Evolutionary conservation across 1,284 basidiomycete genomes (phyloP).

Genomic region (Papiliotrema laurentii): DNA sequence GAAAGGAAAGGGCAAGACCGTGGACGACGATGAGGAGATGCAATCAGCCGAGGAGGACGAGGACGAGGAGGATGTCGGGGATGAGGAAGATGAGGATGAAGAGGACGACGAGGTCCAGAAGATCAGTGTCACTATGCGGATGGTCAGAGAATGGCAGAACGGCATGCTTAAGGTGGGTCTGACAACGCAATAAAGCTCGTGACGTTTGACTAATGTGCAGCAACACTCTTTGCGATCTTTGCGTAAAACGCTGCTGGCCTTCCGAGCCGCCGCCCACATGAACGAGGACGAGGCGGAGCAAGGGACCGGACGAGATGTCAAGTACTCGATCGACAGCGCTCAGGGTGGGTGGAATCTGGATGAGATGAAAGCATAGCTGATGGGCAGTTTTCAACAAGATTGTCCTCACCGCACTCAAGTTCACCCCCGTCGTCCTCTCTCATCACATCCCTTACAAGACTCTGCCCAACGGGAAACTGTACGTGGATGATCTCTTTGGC

Average conservation of each 20-base stretch:
- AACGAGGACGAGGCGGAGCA: conserved; percentile 72
- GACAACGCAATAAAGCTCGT: neutral
- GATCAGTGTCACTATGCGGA: conserved; percentile 63
- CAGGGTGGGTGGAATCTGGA: conserved; percentile 55
- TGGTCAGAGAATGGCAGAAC: conserved; percentile 81
- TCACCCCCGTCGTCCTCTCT: conserved; percentile 81
- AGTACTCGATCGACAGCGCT: conserved; percentile 76
- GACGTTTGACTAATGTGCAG: conserved; percentile 46
- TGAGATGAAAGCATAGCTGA: too few relatives aligned
- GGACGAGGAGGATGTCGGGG: conserved; percentile 41
- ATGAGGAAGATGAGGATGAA: conserved; percentile 50
- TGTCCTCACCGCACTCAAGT: conserved; percentile 78
- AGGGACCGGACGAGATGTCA: conserved; percentile 50
- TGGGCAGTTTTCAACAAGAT: conserved; percentile 83
- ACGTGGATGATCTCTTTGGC: conserved; percentile 32
- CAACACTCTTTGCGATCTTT: conserved; percentile 81
- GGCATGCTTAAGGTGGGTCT: conserved; percentile 70
- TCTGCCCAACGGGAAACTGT: conserved; percentile 78
- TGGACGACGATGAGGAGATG: conserved; percentile 46
- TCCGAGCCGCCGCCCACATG: conserved; percentile 81
- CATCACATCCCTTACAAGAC: conserved; percentile 87
- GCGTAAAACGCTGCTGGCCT: conserved; percentile 78
- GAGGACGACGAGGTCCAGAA: conserved; percentile 46
- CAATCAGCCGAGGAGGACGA: conserved; percentile 52
- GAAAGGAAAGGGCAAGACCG: conserved; percentile 46